phyloP scores from a whole-genome alignment of 1,139 yeast species.

The Pichia sp. region DNA sequence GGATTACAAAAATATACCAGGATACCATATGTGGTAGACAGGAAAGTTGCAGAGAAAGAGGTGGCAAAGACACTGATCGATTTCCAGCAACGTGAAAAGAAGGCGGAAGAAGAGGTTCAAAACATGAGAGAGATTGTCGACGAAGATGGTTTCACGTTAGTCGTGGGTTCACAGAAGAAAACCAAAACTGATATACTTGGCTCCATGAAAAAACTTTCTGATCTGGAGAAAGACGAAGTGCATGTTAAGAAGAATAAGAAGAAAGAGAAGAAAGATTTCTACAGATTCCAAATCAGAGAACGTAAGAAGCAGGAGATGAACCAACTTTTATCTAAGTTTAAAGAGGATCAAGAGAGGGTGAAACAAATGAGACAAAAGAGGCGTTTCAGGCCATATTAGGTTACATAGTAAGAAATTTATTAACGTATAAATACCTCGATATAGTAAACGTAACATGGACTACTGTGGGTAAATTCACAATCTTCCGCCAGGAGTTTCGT shows the following conservation, averaged over 20 bases:
- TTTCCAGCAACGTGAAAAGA: constrained; percentile 70
- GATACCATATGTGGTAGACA: constrained; percentile 36
- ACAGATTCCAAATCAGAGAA: constrained; percentile 93
- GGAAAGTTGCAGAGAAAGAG: constrained; percentile 41
- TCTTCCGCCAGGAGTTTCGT: constrained; percentile 52
- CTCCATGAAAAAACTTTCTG: constrained; percentile 44
- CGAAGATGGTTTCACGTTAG: constrained; percentile 90
- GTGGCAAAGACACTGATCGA: constrained; percentile 60
- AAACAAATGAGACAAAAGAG: constrained; percentile 72
- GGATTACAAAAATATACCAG: constrained; percentile 23
- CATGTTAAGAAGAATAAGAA: constrained; percentile 63
- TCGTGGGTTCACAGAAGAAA: constrained; percentile 81
- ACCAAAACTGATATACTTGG: constrained; percentile 67
- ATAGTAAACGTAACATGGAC: neutral
- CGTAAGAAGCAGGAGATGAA: constrained; percentile 90
- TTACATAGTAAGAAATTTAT: neutral
- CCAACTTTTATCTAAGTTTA: constrained; percentile 75
- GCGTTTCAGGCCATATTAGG: constrained; percentile 75
- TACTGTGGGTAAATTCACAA: constrained; percentile 27
- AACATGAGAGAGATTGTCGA: constrained; percentile 61
- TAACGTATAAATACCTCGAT: too few species aligned
- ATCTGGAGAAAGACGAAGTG: constrained; percentile 43
- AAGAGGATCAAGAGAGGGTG: constrained; percentile 85
- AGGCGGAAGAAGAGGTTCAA: constrained; percentile 55
- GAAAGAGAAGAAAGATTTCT: constrained; percentile 87